Percentiles rank a stretch among this genome's conserved stretches.
Conservation (phyloP, 1,284 basidiomycete species). For the Phenoliferia sp. region DNA sequence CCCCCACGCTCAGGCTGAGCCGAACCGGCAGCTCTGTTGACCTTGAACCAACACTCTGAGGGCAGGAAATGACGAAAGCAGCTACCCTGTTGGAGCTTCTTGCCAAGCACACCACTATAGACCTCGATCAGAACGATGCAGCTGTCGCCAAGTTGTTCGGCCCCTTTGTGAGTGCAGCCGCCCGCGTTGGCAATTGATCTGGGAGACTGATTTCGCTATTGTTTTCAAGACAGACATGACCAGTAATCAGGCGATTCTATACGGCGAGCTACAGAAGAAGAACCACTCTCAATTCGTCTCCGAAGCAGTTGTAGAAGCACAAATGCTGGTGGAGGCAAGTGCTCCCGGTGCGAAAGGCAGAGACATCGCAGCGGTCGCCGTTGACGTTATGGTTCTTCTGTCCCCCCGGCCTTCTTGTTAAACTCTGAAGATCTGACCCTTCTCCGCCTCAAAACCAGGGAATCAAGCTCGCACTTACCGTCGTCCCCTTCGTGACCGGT, state of each 20-base stretch:
- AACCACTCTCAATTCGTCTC: neutral
- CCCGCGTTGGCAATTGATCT: neutral
- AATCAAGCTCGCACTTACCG: neutral
- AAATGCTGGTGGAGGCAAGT: neutral
- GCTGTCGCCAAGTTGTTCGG: neutral
- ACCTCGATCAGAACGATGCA: neutral
- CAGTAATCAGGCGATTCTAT: neutral
- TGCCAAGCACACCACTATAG: neutral
- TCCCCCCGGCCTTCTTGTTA: too few relatives aligned
- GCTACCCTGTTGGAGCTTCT: neutral
- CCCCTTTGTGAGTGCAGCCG: neutral
- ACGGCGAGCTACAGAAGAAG: neutral
- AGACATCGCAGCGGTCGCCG: neutral
- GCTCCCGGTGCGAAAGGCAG: neutral
- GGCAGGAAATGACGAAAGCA: too few relatives aligned
- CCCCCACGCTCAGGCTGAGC: too few relatives aligned
- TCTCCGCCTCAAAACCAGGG: neutral
- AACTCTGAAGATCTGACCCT: too few relatives aligned
- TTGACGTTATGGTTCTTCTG: neutral
- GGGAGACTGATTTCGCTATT: neutral
- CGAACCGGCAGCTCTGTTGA: too few relatives aligned
- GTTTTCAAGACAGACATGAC: neutral
- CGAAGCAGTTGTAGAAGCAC: neutral
- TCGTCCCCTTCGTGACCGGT: neutral
- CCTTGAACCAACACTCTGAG: too few relatives aligned